Evolutionary conservation across 2,329 filamentous ascomycete species (phyloP), one percentile per base, ranked within the genome.

Genomic region (Monilinia fructicola): DNA sequence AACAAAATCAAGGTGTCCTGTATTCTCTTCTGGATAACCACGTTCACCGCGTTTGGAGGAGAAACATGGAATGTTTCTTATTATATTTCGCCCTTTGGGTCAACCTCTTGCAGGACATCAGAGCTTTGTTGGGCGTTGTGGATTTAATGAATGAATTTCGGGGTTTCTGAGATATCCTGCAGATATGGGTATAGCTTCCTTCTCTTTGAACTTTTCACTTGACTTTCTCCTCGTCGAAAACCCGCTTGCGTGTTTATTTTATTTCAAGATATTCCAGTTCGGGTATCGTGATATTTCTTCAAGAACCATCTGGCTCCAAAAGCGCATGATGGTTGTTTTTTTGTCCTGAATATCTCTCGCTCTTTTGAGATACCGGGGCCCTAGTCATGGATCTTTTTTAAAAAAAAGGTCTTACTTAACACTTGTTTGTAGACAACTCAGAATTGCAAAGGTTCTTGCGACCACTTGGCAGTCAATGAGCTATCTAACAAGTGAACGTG

Each of bases 311-410:
- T 38, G 14, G 56, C 56, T 21, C 14, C 28, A 50, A 26, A 60
- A 60, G 56, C 21, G 2, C 28, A 38, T 31, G 44, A 9, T 60
- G 28, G 56, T 48, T 54, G 14, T 54, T 50, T 21, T 21, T 50
- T 35, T 60, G 21, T 50, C 21, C 44, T n/a, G 48, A 28, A 50
- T 50, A 23, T 26, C 42, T 38, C 28, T 50, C 28, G 26, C 42
- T 50, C 56, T 48, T 50, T 50, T n/a, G 28, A 60, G 56, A 60
- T 50, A 60, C 18, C 28, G 23, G 23, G 44, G 44, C 21, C 14
- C 16, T 50, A 23, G 21, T 50, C 7, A 48, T 38, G 14, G 56
- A 60, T 38, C 12, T 38, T 50, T 35, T 35, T 7, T 35, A 35
- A 35, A 35, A 48, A 60, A 23, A 21, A 60, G 35, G 4, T 1